These are phyloP conservation scores for Coniosporium apollinis DNA, from an alignment of 495 filamentous ascomycete genomes.

Conservation along the genomic window DNA sequence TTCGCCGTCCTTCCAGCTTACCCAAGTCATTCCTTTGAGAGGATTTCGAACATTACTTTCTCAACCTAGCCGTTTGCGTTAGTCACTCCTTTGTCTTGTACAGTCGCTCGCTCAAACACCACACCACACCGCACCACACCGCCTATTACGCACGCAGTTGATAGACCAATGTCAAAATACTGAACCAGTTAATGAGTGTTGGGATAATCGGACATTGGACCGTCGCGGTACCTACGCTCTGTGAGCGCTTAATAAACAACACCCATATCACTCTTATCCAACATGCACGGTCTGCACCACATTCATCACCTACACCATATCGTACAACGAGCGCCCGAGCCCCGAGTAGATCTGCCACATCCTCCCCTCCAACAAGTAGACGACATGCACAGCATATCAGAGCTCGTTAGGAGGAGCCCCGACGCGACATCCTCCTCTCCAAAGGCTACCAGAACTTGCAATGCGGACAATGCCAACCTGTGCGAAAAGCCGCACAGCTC, in stretches of 20 bases:
- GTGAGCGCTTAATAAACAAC: no score
- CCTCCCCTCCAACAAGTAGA: background rate
- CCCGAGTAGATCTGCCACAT: background rate
- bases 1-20: background rate
- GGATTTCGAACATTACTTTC: background rate
- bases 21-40: background rate
- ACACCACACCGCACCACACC: background rate
- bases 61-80: background rate
- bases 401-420: background rate
- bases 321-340: background rate
- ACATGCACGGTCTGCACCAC: background rate
- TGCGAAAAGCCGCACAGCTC: constrained; percentile 22
- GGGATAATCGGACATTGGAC: no score
- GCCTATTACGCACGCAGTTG: background rate
- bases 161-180: no score
- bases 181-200: no score
- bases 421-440: background rate
- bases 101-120: background rate
- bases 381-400: background rate
- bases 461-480: constrained; percentile 7
- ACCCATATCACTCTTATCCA: background rate
- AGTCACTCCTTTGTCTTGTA: background rate
- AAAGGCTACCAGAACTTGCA: constrained; percentile 6
- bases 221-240: no score
- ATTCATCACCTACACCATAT: background rate